Base-by-base conservation (phyloP, 148 eudicot genomes). In the Rhododendron kiyosumense region DNA sequence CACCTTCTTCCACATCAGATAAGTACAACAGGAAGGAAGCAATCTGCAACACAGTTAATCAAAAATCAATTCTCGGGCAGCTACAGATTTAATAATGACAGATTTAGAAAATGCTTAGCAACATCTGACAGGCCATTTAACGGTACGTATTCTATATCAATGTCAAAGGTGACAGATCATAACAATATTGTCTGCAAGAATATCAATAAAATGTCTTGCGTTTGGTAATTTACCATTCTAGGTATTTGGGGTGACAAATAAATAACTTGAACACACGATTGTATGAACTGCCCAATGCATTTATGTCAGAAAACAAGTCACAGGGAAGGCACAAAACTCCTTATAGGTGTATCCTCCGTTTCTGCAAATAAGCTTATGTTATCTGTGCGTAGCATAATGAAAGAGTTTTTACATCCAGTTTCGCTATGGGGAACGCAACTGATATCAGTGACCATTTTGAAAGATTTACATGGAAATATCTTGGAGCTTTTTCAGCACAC, bases 1-100 rank as follows among this genome's bases (percentile, higher is more conserved):
- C 96, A 75, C 96, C 96, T 90, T 91, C 94, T 92, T 94, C 94
- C 83, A 92, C 96, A 83, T 94, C 94, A 67, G 96, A 92, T 76
- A 94, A 85, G 86, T 94, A 94, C 81, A 94, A 89, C 90, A 94
- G 89, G 88, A 94, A 94, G 79, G 96, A 92, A 80, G 94, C 96
- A 83, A 92, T 84, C 96, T 94, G 92, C 88, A 88, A 51, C 84
- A 86, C 75, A 69, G 79, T 54, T 59, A 43, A 78, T 34, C 67
- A 49, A 71, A 52, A 46, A 76, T 3, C 24, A 43, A 3, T 75
- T 75, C 71, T 73, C 57, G 46, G n/a, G 59, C 38, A 13, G 74
- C 28, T 18, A 81, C 3, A 86, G 46, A 46, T 81, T 69, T 49
- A 86, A 26, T 73, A 71, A 4, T n/a, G 26, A 74, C 85, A 85